These are phyloP conservation scores for Erodium trifolium DNA, from an alignment of 441 rosid species.

Conservation along the genomic window DNA sequence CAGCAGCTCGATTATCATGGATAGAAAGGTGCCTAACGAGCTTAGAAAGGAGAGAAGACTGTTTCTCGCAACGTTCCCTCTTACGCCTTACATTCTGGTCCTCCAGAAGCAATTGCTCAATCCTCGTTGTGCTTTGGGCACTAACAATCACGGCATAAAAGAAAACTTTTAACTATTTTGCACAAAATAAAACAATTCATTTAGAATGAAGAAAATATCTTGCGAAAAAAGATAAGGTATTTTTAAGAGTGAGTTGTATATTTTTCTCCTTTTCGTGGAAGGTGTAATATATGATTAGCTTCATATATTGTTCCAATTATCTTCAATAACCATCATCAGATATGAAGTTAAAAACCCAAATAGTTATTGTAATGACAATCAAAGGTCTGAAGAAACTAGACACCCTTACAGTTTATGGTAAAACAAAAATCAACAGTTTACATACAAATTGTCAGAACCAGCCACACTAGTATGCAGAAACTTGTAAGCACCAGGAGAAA, in stretches of 20 bases:
- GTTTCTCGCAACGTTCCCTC: conserved; percentile 81
- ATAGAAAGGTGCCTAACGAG: conserved; percentile 79
- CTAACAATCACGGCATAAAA: conserved; percentile 27
- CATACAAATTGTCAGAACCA: neutral
- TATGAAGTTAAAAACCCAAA: neutral
- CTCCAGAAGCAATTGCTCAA: conserved; percentile 85
- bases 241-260: neutral
- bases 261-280: neutral
- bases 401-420: neutral
- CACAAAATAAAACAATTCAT: neutral
- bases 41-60: conserved; percentile 73
- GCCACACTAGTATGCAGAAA: neutral
- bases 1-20: conserved; percentile 90
- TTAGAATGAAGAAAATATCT: neutral
- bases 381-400: neutral
- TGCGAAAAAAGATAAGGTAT: neutral
- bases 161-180: neutral
- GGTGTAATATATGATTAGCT: neutral
- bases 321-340: neutral
- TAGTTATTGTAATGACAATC: neutral
- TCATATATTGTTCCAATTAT: neutral
- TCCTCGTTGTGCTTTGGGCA: conserved; percentile 66
- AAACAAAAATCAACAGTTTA: neutral
- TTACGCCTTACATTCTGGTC: conserved; percentile 74
- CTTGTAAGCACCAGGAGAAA: neutral